Evolutionary conservation across 1,284 basidiomycete genomes (phyloP), one percentile per base, ranked within the genome.

Genomic region (Thecaphora thlaspeos): DNA sequence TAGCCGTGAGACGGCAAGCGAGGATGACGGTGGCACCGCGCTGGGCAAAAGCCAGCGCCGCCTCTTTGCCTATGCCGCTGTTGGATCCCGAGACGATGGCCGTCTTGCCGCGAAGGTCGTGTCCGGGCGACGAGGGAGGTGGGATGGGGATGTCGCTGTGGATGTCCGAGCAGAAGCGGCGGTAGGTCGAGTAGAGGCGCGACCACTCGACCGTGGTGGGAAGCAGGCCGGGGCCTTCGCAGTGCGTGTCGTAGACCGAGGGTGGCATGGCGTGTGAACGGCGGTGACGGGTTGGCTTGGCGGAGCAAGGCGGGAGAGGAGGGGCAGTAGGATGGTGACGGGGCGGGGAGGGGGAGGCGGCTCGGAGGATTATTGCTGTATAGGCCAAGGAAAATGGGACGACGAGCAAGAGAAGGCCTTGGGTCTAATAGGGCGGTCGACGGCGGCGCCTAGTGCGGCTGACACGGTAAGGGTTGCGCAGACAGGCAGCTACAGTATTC

Each of bases 71-170:
- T 22, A 73, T 71, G 17, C 71, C 71, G 17, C 50, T 55, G 47
- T 73, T 73, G 22, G 51, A 41, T 2, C 71, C 71, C 12, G 60
- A 61, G 46, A 73, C 55, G 41, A 73, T 51, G 17, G 70, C 70
- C 17, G 61, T 70, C 22, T 63, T 67, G 26, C 68, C 68, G 0
- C 43, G 54, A 15, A 63, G 61, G 51, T 68, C 54, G 46, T 58
- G 47, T 3, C 55, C 51, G 1, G 61, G 41, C 3, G 18, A 22
- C 3, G 30, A 48, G 21, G 41, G 45, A 15, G 55, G 43, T 1
- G 62, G 66, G 30, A 61, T 54, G 1, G 49, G 23, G 37, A 51
- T 37, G 4, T 19, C 41, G 32, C 37, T 22, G 26, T 19, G 37
- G 2, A 58, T 21, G 1, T 68, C 63, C 12, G 39, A n/a, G 21